Percentiles rank a stretch among this genome's conserved stretches.
phyloP scores from a whole-genome alignment of 2,329 filamentous ascomycete species.

The Lecanosticta acicola region DNA sequence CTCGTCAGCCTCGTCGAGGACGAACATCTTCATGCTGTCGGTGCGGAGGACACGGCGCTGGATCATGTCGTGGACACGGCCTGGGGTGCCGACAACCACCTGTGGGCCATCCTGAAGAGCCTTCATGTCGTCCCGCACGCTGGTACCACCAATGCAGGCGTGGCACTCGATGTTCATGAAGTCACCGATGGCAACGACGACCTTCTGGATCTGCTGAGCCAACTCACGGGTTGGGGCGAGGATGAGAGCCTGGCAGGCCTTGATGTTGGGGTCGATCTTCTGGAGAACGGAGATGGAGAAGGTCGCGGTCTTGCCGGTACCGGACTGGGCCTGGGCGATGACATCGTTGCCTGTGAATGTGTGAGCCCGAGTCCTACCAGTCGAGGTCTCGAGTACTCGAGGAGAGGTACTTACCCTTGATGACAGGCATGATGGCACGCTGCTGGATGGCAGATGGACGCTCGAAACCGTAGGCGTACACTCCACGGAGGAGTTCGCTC shows the following conservation, averaged over 20 bases:
- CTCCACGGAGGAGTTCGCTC: constrained; percentile 93
- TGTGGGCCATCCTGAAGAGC: constrained; percentile 92
- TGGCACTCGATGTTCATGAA: constrained; percentile 99
- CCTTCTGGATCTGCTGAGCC: constrained; percentile 99
- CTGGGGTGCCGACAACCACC: constrained; percentile 95
- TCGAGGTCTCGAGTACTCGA: not conserved
- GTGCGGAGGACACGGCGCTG: constrained; percentile 96
- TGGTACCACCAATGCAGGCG: constrained; percentile 97
- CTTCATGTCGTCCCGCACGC: constrained; percentile 97
- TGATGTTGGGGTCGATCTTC: constrained; percentile 92
- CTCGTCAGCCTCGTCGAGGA: constrained; percentile 98
- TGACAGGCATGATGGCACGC: constrained; percentile 99
- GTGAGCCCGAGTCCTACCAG: constrained; percentile 9
- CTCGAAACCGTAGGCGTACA: constrained; percentile 99
- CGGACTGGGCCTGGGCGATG: constrained; percentile 98
- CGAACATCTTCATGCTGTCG: constrained; percentile 99
- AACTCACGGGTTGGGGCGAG: constrained; percentile 97
- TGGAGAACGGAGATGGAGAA: constrained; percentile 99
- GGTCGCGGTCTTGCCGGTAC: constrained; percentile 98
- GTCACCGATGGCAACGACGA: constrained; percentile 96
- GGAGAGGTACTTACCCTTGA: constrained; percentile 70
- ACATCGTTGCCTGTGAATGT: constrained; percentile 75
- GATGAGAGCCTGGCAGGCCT: constrained; percentile 96
- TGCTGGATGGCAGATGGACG: constrained; percentile 99
- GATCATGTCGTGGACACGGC: constrained; percentile 99